Evolutionary conservation across 2,329 filamentous ascomycete species (phyloP), one percentile per base, ranked within the genome.

Genomic region (Helotiales sp.): DNA sequence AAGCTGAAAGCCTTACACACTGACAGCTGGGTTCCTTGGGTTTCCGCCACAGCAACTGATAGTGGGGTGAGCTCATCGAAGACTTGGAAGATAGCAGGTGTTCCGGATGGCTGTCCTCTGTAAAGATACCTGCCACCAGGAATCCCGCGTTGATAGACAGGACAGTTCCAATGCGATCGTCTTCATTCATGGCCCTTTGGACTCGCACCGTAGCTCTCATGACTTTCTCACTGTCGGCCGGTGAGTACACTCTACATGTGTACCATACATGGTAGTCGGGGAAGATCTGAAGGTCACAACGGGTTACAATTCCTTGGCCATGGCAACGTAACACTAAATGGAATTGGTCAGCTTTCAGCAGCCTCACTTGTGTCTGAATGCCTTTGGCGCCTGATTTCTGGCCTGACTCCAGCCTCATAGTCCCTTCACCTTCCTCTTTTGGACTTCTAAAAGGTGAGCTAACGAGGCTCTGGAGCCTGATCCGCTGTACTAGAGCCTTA

Each of bases 261-360:
- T 59, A 59, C 61, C 61, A 63, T 9, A 63, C 22, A 5, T 49
- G 31, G 5, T 33, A 53, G 4, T 50, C 47, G 6, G 49, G 17
- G 24, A 57, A 72, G 0, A 75, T 76, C 59, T 76, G 70, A 6
- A 82, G 67, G 13, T 76, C 67, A 63, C 78, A 81, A 6, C 71
- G 70, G 5, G 78, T 78, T 3, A 64, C 59, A 29, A 64, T 58
- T n/a, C 59, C 60, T 63, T n/a, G n/a, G n/a, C n/a, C n/a, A n/a
- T n/a, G n/a, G n/a, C n/a, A n/a, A n/a, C n/a, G n/a, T n/a, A n/a
- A n/a, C n/a, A n/a, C n/a, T n/a, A n/a, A n/a, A n/a, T n/a, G n/a
- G n/a, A n/a, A n/a, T n/a, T n/a, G n/a, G n/a, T n/a, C n/a, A n/a
- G n/a, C n/a, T n/a, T n/a, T n/a, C n/a, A n/a, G n/a, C n/a, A n/a